These are phyloP conservation scores for Corylus americana DNA, from an alignment of 306 rosid genomes.

Conservation along the genomic window DNA sequence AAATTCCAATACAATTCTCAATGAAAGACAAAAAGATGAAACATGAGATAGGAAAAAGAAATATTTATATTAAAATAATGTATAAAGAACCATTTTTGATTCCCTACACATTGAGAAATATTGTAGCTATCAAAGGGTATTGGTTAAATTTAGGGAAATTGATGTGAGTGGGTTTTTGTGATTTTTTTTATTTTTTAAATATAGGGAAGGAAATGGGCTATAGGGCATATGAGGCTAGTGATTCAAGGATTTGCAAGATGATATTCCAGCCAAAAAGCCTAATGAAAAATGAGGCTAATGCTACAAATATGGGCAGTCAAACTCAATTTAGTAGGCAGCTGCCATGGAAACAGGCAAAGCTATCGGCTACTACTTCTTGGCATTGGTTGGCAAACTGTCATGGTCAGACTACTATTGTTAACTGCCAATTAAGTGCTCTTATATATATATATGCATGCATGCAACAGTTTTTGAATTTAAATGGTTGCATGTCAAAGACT, in stretches of 20 bases:
- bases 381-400: neutral
- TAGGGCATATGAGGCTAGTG: too few species aligned
- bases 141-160: too few species aligned
- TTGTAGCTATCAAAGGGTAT: too few species aligned
- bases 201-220: too few species aligned
- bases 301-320: neutral
- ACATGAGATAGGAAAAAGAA: too few species aligned
- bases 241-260: neutral
- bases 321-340: neutral
- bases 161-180: too few species aligned
- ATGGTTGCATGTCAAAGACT: neutral
- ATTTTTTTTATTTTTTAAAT: too few species aligned
- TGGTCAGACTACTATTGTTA: neutral
- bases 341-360: neutral
- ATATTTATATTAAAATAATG: too few species aligned
- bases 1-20: too few species aligned
- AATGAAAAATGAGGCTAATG: neutral
- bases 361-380: neutral
- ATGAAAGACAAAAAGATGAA: too few species aligned
- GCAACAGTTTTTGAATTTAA: neutral
- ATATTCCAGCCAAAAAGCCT: neutral
- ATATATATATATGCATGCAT: neutral
- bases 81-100: too few species aligned
- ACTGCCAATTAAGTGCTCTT: neutral
- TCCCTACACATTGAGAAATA: too few species aligned